Conservation (phyloP, 805 yeast species). For the Saccharomyces jurei region DNA sequence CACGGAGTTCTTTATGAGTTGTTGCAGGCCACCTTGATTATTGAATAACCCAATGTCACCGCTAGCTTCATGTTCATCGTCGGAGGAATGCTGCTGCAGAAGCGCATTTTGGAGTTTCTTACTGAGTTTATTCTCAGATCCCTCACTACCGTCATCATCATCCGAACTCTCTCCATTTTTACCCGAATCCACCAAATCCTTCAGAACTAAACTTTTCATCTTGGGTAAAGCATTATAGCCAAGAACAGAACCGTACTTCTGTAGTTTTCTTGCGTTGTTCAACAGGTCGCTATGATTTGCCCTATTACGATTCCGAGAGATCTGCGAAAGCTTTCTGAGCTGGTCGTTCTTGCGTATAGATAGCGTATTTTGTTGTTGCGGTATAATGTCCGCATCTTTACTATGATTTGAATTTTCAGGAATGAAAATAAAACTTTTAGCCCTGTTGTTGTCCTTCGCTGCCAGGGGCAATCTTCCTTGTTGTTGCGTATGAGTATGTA, state of each 20-base stretch:
- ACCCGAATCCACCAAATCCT: conserved; percentile 16
- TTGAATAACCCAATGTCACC: conserved; percentile 9
- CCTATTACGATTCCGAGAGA: not conserved
- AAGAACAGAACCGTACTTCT: conserved; percentile 27
- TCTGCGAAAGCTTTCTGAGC: not conserved
- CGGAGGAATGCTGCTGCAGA: conserved; percentile 23
- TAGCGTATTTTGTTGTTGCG: not conserved
- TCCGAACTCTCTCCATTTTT: not conserved
- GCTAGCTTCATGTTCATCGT: conserved; percentile 7
- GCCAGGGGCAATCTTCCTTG: conserved; percentile 24
- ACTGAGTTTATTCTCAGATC: conserved; percentile 15
- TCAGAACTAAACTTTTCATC: conserved; percentile 24
- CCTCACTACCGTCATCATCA: conserved; percentile 13
- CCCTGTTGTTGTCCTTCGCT: conserved; percentile 25
- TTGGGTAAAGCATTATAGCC: conserved; percentile 22
- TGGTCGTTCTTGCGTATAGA: not conserved
- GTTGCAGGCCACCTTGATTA: conserved; percentile 9
- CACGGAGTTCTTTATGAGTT: conserved; percentile 11
- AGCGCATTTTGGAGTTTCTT: conserved; percentile 29
- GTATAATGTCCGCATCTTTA: not conserved
- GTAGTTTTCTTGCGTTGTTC: conserved; percentile 26
- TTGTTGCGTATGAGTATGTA: conserved; percentile 1
- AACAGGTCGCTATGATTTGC: not conserved
- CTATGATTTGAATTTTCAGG: not conserved
- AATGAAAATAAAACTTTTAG: conserved; percentile 7